These are phyloP conservation scores for Tetragonia tetragonoides DNA, from an alignment of 148 eudicot species.

Conservation along the genomic window DNA sequence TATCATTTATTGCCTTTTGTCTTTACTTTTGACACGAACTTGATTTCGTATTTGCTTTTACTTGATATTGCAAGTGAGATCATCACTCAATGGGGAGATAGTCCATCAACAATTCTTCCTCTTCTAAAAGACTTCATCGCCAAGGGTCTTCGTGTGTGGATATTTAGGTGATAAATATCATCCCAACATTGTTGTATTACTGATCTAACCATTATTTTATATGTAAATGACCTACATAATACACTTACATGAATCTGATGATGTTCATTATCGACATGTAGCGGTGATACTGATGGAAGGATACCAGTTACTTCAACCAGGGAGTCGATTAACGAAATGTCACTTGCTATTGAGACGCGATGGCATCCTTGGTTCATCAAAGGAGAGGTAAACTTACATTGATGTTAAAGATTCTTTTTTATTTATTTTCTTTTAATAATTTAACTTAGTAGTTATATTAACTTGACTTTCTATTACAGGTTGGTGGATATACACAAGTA, in stretches of 20 bases:
- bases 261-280: slow-evolving; percentile 18
- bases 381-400: slow-evolving; percentile 40
- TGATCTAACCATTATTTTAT: too few species aligned
- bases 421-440: not conserved
- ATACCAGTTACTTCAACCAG: slow-evolving; percentile 74
- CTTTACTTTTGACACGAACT: not conserved
- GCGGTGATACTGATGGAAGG: slow-evolving; percentile 72
- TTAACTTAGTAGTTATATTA: too few species aligned
- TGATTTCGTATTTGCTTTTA: not conserved
- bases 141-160: slow-evolving; percentile 66
- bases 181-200: not conserved
- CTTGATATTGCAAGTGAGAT: slow-evolving; percentile 14
- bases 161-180: slow-evolving; percentile 53
- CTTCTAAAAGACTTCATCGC: slow-evolving; percentile 56
- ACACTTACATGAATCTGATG: too few species aligned
- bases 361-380: slow-evolving; percentile 70
- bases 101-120: slow-evolving; percentile 55
- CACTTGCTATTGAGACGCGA: slow-evolving; percentile 38
- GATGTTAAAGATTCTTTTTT: not conserved
- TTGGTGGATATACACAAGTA: slow-evolving; percentile 62
- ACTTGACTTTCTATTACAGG: slow-evolving; percentile 22
- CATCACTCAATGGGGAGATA: slow-evolving; percentile 50
- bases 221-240: too few species aligned
- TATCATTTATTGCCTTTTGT: too few species aligned
- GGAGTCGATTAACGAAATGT: slow-evolving; percentile 43